Evolutionary conservation across 2,329 filamentous ascomycete species (phyloP), one percentile per base, ranked within the genome.

Genomic region (Aaosphaeria arxii): DNA sequence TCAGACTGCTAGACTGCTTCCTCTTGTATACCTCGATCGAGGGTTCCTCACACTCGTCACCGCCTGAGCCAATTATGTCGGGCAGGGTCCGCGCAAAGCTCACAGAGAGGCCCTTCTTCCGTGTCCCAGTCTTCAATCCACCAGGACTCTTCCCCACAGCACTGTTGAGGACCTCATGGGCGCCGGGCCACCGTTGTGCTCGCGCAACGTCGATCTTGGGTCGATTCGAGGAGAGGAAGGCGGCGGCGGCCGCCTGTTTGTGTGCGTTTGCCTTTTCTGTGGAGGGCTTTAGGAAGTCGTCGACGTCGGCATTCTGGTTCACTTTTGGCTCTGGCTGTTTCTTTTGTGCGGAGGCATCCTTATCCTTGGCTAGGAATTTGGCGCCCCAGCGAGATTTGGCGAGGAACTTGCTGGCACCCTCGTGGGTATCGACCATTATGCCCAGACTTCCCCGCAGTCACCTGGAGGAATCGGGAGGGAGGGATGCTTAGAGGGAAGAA

Each of bases 1-100:
- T 44, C 32, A 54, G 28, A 45, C 53, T 63, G 51, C 47, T 53
- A 30, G 59, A 54, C 49, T 64, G 66, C 68, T 80, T 85, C 53
- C 73, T 75, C 64, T 76, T 78, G 5, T 83, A 85, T 46, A 96
- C 86, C 63, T 94, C 87, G 17, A 83, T 75, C 1, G 85, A 81
- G 1, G 88, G 88, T 6, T 80, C 74, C 46, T 88, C 84, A 46
- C 87, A 86, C 68, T 96, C 91, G 62, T 96, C 92, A 32, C 92
- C 92, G 49, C 92, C 92, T 69, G 92, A 86, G 42, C 92, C 92
- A 62, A 97, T 96, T 52, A 96, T 72, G 42, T 90, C 87, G 5
- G 91, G 91, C 46, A 80, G 77, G 7, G 79, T 80, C 57, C 88
- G 83, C 45, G 80, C 81, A 61, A 96, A 96, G 47, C 78, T 82